Conservation (phyloP, 495 filamentous ascomycete species). For the Aspergillus nidulans region DNA sequence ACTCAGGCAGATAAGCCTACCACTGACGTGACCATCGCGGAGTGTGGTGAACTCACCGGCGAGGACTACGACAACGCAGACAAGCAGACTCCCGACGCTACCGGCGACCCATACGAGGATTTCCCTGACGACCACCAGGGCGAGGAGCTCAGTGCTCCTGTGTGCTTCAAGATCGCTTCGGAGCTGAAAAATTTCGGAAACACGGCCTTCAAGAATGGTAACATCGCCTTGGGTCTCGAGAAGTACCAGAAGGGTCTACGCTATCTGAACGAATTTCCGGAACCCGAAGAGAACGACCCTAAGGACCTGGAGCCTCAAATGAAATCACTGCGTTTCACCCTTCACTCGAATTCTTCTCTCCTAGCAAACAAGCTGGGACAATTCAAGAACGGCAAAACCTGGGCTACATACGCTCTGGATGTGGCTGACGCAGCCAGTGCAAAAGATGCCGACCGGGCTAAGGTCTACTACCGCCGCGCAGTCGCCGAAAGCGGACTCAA, state of each 20-base stretch:
- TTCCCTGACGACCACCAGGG: constrained; percentile 86
- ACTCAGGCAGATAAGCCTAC: constrained; percentile 79
- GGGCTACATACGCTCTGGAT: constrained; percentile 70
- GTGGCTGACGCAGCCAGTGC: constrained; percentile 51
- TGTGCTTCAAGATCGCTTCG: constrained; percentile 63
- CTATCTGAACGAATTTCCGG: constrained; percentile 86
- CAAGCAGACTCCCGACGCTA: constrained; percentile 65
- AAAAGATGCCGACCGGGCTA: constrained; percentile 75
- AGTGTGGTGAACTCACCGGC: constrained; percentile 82
- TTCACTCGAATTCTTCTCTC: constrained; percentile 75
- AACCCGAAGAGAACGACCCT: constrained; percentile 59
- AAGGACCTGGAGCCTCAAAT: constrained; percentile 62
- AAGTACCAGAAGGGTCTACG: constrained; percentile 98
- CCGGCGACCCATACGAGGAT: constrained; percentile 92
- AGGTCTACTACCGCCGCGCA: constrained; percentile 81
- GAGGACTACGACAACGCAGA: constrained; percentile 58
- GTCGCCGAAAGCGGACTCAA: constrained; percentile 67
- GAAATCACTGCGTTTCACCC: constrained; percentile 66
- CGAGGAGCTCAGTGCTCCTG: constrained; percentile 52
- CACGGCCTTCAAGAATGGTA: constrained; percentile 76
- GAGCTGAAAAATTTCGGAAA: constrained; percentile 91
- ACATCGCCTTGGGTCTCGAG: constrained; percentile 67
- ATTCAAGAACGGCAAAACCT: constrained; percentile 62
- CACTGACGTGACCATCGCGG: constrained; percentile 66
- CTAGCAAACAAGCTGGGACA: constrained; percentile 75